A percentile compares a stretch with the other conserved stretches of the same genome.
Evolutionary conservation across 2,329 filamentous ascomycete genomes (phyloP).

Genomic region (Cytospora chrysosperma): DNA sequence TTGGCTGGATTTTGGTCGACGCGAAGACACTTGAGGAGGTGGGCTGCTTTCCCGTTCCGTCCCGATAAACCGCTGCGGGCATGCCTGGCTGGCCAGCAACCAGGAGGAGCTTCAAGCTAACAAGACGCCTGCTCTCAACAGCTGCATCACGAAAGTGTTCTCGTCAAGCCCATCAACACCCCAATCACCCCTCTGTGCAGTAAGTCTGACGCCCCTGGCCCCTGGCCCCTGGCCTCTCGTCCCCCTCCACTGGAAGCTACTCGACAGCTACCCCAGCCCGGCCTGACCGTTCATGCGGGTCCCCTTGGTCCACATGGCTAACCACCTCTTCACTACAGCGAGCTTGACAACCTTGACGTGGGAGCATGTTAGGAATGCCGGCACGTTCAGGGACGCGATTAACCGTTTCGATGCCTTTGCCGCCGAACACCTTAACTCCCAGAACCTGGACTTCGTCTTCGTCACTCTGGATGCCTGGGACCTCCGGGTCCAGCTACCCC

Average conservation of each 20-base stretch:
- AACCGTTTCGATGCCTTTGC: conserved; percentile 93
- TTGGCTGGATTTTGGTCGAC: conserved; percentile 96
- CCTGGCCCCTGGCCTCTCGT: conserved; percentile 5
- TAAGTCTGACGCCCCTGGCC: conserved; percentile 56
- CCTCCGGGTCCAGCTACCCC: conserved; percentile 92
- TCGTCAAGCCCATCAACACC: conserved; percentile 98
- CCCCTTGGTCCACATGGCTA: conserved; percentile 6
- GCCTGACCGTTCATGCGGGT: conserved; percentile 10
- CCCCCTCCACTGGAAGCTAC: conserved; percentile 10
- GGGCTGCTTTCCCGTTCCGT: conserved; percentile 36
- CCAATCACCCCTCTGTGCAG: conserved; percentile 98
- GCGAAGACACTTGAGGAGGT: conserved; percentile 92
- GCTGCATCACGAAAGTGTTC: conserved; percentile 92
- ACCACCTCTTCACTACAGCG: conserved; percentile 54
- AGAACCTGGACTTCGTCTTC: conserved; percentile 96
- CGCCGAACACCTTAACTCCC: conserved; percentile 83
- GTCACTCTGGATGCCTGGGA: conserved; percentile 99
- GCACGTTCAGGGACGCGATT: conserved; percentile 95
- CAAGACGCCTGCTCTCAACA: conserved; percentile 39
- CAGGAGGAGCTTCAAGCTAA: conserved; percentile 19
- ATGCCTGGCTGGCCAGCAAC: conserved; percentile 13
- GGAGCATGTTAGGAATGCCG: conserved; percentile 97
- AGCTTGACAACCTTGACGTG: conserved; percentile 97
- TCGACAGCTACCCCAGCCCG: conserved; percentile 12
- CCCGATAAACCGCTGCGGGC: conserved; percentile 5